Base-by-base conservation (phyloP, 1,284 basidiomycete species). In the Trichosporon coremiiforme region DNA sequence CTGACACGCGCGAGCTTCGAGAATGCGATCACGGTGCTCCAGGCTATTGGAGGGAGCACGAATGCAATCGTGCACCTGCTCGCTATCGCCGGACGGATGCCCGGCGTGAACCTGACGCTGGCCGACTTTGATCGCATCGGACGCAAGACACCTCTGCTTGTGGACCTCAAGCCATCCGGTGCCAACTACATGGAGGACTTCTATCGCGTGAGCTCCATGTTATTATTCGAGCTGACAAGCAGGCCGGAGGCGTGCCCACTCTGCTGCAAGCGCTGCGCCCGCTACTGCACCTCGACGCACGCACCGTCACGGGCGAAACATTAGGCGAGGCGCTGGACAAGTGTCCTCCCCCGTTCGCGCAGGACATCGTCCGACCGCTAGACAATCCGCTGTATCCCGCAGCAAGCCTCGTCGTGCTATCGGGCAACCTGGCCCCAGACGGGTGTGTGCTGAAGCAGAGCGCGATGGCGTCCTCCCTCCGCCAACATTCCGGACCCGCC, bases 141-240 rank as follows among this genome's bases (percentile, higher is more conserved):
- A 0, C 71, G 80, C 38, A 74, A 75, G 69, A 84, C 83, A 1
- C 85, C 85, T 0, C 73, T 85, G 45, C 73, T 86, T 8, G 81
- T 84, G 20, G 83, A 86, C 69, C 76, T 86, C 55, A 85, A 86
- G 74, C 85, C 85, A 0, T 80, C 79, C 1, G 85, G 85, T 1
- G 73, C 74, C 10, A 84, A 83, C 70, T 82, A 85, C 69, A 84
- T 85, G 82, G 84, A 85, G 69, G 85, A 85, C 71, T 77, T 85
- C 13, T 82, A 85, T 75, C 78, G 79, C 33, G 75, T 75, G 33
- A 31, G 68, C 38, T 0, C 20, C 25, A 25, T 20, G 1, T 3
- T 9, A 38, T 0, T n/a, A 0, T 7, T 2, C 2, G 25, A 10
- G 25, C 57, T 68, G 70, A 71, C 63, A 22, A 13, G 5, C 13